These are phyloP conservation scores for Fusarium goolgardi DNA, from an alignment of 2,329 filamentous ascomycete genomes.

Conservation along the genomic window DNA sequence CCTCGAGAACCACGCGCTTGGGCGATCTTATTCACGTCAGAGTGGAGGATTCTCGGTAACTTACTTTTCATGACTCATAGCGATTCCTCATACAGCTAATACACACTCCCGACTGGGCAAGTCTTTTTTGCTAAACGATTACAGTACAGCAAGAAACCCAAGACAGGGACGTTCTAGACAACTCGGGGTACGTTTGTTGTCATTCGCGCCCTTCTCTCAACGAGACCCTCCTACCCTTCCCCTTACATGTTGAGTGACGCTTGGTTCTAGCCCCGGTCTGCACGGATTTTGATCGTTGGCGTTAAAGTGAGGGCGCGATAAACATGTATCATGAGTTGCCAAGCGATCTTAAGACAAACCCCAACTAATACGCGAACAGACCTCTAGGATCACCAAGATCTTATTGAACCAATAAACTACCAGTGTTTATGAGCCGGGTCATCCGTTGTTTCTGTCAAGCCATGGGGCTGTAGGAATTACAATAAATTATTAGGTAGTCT, in stretches of 20 bases:
- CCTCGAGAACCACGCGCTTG: constrained; percentile 13
- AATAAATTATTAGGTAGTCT: neutral
- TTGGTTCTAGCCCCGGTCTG: constrained; percentile 14
- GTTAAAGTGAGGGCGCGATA: constrained; percentile 29
- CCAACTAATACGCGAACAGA: constrained; percentile 6
- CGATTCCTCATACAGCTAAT: neutral
- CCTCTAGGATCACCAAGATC: neutral
- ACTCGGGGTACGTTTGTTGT: constrained; percentile 18
- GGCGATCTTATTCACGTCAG: constrained; percentile 7
- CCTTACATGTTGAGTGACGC: constrained; percentile 17
- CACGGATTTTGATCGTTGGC: constrained; percentile 17
- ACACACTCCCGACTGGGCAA: neutral
- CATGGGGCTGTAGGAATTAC: neutral
- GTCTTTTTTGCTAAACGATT: constrained; percentile 1
- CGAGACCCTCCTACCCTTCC: constrained; percentile 11
- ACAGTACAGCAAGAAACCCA: constrained; percentile 6
- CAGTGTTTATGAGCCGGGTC: neutral
- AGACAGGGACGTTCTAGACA: constrained; percentile 13
- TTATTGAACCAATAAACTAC: constrained; percentile 13
- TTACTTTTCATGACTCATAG: neutral
- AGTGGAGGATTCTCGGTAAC: constrained; percentile 11
- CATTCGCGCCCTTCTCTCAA: constrained; percentile 25
- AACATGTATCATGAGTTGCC: constrained; percentile 14
- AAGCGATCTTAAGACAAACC: constrained; percentile 9
- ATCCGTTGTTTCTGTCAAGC: constrained; percentile 2